These are phyloP conservation scores for Geum urbanum DNA, from an alignment of 306 rosid species.

Conservation along the genomic window DNA sequence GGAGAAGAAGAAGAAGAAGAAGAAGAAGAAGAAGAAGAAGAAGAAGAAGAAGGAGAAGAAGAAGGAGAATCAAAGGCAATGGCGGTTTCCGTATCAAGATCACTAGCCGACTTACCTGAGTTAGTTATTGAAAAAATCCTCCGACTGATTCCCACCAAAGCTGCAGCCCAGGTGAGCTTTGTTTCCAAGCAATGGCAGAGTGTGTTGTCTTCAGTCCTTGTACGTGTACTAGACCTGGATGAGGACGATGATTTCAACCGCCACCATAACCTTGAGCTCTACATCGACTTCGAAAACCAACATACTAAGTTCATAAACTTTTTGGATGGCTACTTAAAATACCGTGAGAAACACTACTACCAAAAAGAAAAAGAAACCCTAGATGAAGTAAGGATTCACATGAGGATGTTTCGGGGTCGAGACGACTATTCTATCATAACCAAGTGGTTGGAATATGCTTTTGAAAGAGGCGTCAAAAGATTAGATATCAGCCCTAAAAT, in stretches of 20 bases:
- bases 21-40: no score
- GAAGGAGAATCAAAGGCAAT: no score
- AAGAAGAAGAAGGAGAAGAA: no score
- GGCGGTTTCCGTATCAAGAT: no score
- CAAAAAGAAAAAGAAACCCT: not conserved
- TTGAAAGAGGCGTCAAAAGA: not conserved
- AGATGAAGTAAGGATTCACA: not conserved
- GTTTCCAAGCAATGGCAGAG: not conserved
- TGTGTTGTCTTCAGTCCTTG: not conserved
- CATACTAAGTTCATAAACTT: not conserved
- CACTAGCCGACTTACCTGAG: not conserved
- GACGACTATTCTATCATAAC: not conserved
- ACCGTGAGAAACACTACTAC: not conserved
- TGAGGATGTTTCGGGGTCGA: not conserved
- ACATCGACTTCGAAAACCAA: not conserved
- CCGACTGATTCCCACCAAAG: not conserved
- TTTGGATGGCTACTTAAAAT: not conserved
- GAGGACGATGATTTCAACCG: not conserved
- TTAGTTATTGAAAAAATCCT: not conserved
- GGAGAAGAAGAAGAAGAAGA: no score
- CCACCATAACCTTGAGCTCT: not conserved
- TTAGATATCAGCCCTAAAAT: not conserved
- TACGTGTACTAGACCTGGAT: not conserved
- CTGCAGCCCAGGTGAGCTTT: not conserved
- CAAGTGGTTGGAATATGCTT: not conserved